Conservation (phyloP, 208 protist species). For the Leishmania turanica region DNA sequence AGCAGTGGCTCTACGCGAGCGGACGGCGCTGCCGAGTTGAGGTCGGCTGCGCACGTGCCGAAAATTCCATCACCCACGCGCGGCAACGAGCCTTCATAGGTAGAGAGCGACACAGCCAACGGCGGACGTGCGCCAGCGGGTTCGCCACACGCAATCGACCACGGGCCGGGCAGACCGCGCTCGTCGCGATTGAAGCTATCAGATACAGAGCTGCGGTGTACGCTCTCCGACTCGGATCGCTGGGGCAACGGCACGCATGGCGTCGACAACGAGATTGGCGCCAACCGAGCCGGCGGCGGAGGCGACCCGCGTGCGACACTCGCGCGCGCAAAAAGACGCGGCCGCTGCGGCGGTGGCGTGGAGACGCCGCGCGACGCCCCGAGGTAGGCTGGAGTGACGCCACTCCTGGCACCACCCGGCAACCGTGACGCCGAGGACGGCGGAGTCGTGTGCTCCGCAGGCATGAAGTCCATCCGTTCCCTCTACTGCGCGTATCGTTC, state of each 20-base stretch:
- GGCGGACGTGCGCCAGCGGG: not conserved
- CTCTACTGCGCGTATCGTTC: too few relatives aligned
- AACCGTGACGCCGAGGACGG: not conserved
- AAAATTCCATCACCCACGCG: not conserved
- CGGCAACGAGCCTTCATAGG: conserved; percentile 6
- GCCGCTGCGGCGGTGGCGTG: conserved; percentile 18
- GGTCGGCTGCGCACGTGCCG: not conserved
- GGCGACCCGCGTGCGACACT: conserved; percentile 12
- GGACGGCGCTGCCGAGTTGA: not conserved
- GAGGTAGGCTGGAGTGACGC: not conserved
- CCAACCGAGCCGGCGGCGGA: conserved; percentile 26
- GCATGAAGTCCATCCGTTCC: not conserved
- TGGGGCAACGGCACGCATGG: not conserved
- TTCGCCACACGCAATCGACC: not conserved
- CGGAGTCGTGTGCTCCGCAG: not conserved
- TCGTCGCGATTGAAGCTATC: not conserved
- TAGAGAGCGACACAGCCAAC: not conserved
- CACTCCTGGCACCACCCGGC: not conserved
- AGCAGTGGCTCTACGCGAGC: not conserved
- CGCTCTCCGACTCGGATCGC: not conserved
- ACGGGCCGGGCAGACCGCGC: not conserved
- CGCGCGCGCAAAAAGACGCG: conserved; percentile 22
- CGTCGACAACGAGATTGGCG: conserved; percentile 12
- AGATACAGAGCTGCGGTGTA: not conserved
- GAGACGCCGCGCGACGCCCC: conserved; percentile 4